Conservation (phyloP, 176 grass and related monocot genomes). For the Poa annua region DNA sequence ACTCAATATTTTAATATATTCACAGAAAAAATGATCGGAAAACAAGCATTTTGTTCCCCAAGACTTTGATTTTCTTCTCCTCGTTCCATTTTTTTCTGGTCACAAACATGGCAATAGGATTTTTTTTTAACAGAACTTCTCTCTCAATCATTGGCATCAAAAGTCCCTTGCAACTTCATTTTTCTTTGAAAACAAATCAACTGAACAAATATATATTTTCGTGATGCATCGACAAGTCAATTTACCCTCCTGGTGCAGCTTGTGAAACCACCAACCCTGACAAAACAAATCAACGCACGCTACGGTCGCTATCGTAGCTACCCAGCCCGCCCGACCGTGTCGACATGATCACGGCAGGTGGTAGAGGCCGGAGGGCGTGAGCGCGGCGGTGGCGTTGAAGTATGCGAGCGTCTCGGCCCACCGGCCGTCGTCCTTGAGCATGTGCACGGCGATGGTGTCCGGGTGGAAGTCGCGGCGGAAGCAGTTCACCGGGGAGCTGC, state of each 20-base stretch:
- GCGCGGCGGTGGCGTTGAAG: slow-evolving; percentile 65
- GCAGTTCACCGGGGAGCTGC: slow-evolving; percentile 50
- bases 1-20: too few species aligned
- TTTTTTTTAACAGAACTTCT: background rate
- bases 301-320: too few species aligned
- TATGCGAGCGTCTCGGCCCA: slow-evolving; percentile 70
- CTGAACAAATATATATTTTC: background rate
- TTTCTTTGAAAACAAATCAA: background rate
- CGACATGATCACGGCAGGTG: slow-evolving; percentile 32
- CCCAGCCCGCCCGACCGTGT: too few species aligned
- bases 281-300: slow-evolving; percentile 19
- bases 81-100: too few species aligned
- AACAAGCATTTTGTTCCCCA: too few species aligned
- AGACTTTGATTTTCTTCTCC: too few species aligned
- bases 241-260: too few species aligned
- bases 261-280: background rate
- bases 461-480: slow-evolving; percentile 73
- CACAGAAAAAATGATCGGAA: too few species aligned
- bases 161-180: background rate
- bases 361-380: slow-evolving; percentile 54
- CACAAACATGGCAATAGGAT: too few species aligned
- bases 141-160: background rate
- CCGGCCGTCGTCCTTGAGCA: slow-evolving; percentile 60
- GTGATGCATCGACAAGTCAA: background rate
- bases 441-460: slow-evolving; percentile 84